Evolutionary conservation across 495 filamentous ascomycete genomes (phyloP).

Genomic region (Penicillium argentinense): DNA sequence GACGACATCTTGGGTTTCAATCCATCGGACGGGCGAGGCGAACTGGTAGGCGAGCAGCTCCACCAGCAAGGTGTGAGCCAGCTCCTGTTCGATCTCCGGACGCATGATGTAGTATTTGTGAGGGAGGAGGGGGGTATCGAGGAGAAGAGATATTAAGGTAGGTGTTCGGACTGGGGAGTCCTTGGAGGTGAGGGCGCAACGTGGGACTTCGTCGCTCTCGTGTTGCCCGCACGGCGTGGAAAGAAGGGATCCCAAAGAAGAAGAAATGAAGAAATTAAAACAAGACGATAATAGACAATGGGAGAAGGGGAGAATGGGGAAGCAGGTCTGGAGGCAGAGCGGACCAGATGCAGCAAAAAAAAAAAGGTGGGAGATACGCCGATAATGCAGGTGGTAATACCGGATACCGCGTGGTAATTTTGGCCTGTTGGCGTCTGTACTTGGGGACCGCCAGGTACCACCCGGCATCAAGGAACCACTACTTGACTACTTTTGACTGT

Average conservation of each 20-base stretch:
- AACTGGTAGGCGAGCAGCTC: slow-evolving; percentile 99
- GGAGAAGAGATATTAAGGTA: slow-evolving; percentile 13
- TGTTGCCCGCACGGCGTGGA: slow-evolving; percentile 9
- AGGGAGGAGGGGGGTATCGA: slow-evolving; percentile 13
- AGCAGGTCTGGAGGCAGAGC: not conserved
- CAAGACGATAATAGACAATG: slow-evolving; percentile 5
- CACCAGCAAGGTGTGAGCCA: slow-evolving; percentile 94
- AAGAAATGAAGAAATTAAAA: slow-evolving; percentile 9
- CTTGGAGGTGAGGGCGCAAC: slow-evolving; percentile 15
- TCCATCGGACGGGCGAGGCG: slow-evolving; percentile 97
- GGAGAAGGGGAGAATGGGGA: slow-evolving; percentile 4
- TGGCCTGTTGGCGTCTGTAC: too few relatives aligned
- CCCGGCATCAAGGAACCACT: not conserved
- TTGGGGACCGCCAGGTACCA: not conserved
- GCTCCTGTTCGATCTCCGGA: slow-evolving; percentile 97
- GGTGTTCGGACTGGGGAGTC: too few relatives aligned
- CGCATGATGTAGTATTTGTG: slow-evolving; percentile 64
- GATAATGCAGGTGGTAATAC: slow-evolving; percentile 22
- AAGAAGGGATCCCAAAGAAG: slow-evolving; percentile 9
- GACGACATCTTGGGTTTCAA: slow-evolving; percentile 99
- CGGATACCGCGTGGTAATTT: slow-evolving; percentile 23
- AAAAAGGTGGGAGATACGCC: slow-evolving; percentile 36
- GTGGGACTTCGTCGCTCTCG: slow-evolving; percentile 12
- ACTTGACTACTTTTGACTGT: too few relatives aligned
- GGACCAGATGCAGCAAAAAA: slow-evolving; percentile 15